A percentile compares a stretch with the other conserved stretches of the same genome.
phyloP scores from a whole-genome alignment of 1,284 basidiomycete species.

The Exobasidium cylindrosporum region DNA sequence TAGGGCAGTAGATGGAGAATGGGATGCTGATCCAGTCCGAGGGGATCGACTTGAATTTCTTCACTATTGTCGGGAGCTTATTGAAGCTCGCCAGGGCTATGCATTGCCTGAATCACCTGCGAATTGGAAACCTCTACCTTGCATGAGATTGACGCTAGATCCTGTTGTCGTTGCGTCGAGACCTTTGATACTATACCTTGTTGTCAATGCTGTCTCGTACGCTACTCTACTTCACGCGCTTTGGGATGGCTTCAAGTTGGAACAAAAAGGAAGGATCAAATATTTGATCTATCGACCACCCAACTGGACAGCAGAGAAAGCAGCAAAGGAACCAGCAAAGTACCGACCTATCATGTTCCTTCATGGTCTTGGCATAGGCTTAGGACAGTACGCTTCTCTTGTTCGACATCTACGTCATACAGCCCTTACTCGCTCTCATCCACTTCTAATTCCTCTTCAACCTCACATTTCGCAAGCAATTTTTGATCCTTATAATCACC shows the following conservation, averaged over 20 bases:
- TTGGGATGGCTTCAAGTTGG: conserved; percentile 27
- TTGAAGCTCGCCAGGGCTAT: conserved; percentile 47
- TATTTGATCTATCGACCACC: conserved; percentile 42
- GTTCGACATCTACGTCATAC: conserved; percentile 24
- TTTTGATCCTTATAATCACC: conserved; percentile 21
- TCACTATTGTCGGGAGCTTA: conserved; percentile 35
- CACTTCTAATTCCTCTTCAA: conserved; percentile 23
- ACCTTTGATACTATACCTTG: conserved; percentile 11
- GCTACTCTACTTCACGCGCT: conserved; percentile 15
- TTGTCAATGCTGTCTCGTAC: conserved; percentile 9
- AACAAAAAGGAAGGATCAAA: conserved; percentile 25
- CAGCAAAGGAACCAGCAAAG: conserved; percentile 10
- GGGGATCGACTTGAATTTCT: conserved; percentile 38
- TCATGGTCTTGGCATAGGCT: conserved; percentile 32
- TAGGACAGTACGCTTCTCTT: conserved; percentile 26
- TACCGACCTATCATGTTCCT: conserved; percentile 31
- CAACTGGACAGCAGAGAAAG: conserved; percentile 17
- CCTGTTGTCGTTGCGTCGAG: conserved; percentile 3
- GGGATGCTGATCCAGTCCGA: conserved; percentile 27
- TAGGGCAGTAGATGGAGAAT: conserved; percentile 23
- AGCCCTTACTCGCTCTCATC: conserved; percentile 14
- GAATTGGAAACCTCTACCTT: conserved; percentile 13
- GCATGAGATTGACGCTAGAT: conserved; percentile 53
- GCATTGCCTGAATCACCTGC: conserved; percentile 23
- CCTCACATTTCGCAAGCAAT: conserved; percentile 23